Conservation (phyloP, 1,284 basidiomycete genomes). For the Ganoderma resinaceum region DNA sequence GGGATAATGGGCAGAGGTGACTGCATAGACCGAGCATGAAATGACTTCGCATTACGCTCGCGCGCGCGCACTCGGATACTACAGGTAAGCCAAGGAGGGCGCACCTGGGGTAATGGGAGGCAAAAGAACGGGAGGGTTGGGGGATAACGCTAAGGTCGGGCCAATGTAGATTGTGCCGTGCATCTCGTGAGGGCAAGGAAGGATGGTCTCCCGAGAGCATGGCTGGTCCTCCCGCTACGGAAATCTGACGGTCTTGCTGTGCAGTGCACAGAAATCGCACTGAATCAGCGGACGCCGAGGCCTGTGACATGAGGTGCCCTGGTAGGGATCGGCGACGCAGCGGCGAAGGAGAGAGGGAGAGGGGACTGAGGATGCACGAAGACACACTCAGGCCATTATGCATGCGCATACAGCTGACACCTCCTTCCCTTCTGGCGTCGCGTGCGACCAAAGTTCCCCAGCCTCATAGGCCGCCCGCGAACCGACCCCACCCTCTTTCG, state of each 20-base stretch:
- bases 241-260: constrained; percentile 11
- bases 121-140: not conserved
- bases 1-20: not conserved
- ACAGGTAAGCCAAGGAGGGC: not conserved
- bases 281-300: not conserved
- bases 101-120: not conserved
- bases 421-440: not conserved
- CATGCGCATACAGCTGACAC: constrained; percentile 4
- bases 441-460: not conserved
- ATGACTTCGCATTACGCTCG: not conserved
- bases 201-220: constrained; percentile 12
- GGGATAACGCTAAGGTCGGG: not conserved
- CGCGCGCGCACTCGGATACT: not conserved
- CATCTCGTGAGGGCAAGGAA: constrained; percentile 3
- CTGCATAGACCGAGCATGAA: not conserved
- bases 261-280: not conserved
- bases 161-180: not conserved
- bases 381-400: not conserved
- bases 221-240: constrained; percentile 4
- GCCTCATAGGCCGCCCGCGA: not conserved
- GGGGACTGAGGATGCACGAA: not conserved
- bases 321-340: not conserved
- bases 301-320: not conserved
- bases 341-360: not conserved
- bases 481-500: not conserved